Conservation (phyloP, 352 stramenopile genomes). For the Globisporangium camurandrum region DNA sequence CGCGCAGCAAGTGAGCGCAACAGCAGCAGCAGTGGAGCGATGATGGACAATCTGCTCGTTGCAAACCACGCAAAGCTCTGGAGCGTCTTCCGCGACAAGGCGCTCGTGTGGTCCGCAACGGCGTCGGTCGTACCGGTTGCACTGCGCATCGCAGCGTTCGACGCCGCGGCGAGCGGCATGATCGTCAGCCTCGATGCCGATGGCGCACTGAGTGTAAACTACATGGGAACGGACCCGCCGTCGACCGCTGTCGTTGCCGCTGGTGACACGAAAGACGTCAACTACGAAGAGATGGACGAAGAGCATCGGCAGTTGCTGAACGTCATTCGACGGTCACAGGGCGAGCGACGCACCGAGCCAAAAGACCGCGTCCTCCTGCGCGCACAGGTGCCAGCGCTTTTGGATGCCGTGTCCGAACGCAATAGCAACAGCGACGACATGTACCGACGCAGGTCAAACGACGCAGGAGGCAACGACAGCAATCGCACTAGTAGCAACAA, state of each 20-base stretch:
- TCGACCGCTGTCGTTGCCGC: constrained; percentile 59
- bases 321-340: constrained; percentile 75
- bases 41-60: constrained; percentile 72
- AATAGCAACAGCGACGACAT: constrained; percentile 18
- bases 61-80: constrained; percentile 68
- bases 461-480: no score
- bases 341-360: constrained; percentile 50
- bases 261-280: constrained; percentile 76
- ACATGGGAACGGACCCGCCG: constrained; percentile 86
- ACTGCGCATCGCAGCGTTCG: constrained; percentile 57
- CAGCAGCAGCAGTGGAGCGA: constrained; percentile 4
- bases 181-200: constrained; percentile 73
- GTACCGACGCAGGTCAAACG: no score
- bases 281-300: constrained; percentile 89
- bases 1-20: constrained; percentile 16
- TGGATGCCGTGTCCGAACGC: constrained; percentile 45
- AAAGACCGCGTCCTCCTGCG: constrained; percentile 75
- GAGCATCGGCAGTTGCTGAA: constrained; percentile 84
- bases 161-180: constrained; percentile 70
- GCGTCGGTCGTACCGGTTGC: constrained; percentile 48
- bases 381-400: constrained; percentile 54
- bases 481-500: not conserved
- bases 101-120: constrained; percentile 76
- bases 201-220: constrained; percentile 72
- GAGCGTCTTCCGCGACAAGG: constrained; percentile 70